These are phyloP conservation scores for Lepidium campestre DNA, from an alignment of 441 rosid genomes.

Conservation along the genomic window DNA sequence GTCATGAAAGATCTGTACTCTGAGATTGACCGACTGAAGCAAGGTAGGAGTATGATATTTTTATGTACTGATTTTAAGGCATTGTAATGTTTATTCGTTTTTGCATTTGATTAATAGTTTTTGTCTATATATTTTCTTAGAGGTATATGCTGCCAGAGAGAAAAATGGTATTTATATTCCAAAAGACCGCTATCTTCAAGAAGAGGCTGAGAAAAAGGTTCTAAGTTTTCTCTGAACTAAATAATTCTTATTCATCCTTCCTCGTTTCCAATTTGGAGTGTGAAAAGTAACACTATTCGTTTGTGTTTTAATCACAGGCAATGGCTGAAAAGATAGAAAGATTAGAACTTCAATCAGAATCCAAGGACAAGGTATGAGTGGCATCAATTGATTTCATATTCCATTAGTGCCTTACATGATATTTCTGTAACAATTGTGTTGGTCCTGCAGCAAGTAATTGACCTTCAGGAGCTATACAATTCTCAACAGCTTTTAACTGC, in stretches of 20 bases:
- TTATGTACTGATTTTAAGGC: not conserved
- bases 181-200: conserved; percentile 83
- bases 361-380: conserved; percentile 70
- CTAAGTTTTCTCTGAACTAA: conserved; percentile 4
- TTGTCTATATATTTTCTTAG: conserved; percentile 27
- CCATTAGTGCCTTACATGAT: not conserved
- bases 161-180: conserved; percentile 96
- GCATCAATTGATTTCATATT: conserved; percentile 8
- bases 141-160: conserved; percentile 98
- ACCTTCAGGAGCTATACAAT: conserved; percentile 79
- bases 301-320: conserved; percentile 40
- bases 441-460: conserved; percentile 60
- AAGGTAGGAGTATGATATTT: conserved; percentile 42
- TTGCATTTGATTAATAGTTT: not conserved
- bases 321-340: conserved; percentile 97
- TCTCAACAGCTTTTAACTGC: conserved; percentile 64
- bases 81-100: not conserved
- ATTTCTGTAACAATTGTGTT: conserved; percentile 6
- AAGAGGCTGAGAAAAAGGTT: conserved; percentile 98
- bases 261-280: not conserved
- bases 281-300: conserved; percentile 10
- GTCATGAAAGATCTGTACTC: conserved; percentile 87
- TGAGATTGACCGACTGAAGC: conserved; percentile 90
- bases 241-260: not conserved
- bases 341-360: conserved; percentile 83